A percentile compares a stretch with the other conserved stretches of the same genome.
phyloP scores from a whole-genome alignment of 257 asterid genomes.

The Pogostemon cablin region DNA sequence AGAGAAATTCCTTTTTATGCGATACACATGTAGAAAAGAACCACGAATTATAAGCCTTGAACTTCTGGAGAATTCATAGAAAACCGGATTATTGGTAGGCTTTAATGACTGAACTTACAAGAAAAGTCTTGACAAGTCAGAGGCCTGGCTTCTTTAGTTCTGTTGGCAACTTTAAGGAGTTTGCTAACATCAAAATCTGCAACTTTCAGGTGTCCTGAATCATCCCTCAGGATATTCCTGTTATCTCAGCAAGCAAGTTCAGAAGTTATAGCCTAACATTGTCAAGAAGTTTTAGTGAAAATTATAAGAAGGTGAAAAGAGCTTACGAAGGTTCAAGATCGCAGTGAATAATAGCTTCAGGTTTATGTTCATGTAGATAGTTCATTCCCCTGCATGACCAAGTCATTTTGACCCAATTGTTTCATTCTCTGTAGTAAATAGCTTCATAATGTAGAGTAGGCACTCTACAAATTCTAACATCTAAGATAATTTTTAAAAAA shows the following conservation, averaged over 20 bases:
- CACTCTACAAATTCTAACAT: conserved; percentile 10
- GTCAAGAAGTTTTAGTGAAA: conserved; percentile 3
- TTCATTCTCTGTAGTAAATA: conserved; percentile 11
- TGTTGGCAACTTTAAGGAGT: conserved; percentile 71
- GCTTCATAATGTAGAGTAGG: background rate
- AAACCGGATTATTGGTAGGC: background rate
- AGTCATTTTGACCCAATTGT: conserved; percentile 26
- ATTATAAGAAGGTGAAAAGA: conserved; percentile 26
- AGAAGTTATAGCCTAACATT: conserved; percentile 27
- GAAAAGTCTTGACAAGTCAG: conserved; percentile 54
- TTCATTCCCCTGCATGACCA: conserved; percentile 82
- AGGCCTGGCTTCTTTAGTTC: conserved; percentile 70
- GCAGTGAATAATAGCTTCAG: conserved; percentile 88
- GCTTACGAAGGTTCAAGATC: conserved; percentile 96
- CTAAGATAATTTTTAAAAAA: background rate
- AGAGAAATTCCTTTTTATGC: background rate
- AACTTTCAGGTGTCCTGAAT: conserved; percentile 93
- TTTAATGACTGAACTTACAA: conserved; percentile 55
- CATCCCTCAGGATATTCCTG: conserved; percentile 95
- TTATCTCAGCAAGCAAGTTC: conserved; percentile 35
- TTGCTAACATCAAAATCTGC: conserved; percentile 98
- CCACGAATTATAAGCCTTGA: background rate
- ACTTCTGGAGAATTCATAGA: background rate
- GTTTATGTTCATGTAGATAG: conserved; percentile 81
- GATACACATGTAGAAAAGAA: background rate